phyloP scores from a whole-genome alignment of 768 basidiomycete species.

The Holtermanniella nyarrowii region DNA sequence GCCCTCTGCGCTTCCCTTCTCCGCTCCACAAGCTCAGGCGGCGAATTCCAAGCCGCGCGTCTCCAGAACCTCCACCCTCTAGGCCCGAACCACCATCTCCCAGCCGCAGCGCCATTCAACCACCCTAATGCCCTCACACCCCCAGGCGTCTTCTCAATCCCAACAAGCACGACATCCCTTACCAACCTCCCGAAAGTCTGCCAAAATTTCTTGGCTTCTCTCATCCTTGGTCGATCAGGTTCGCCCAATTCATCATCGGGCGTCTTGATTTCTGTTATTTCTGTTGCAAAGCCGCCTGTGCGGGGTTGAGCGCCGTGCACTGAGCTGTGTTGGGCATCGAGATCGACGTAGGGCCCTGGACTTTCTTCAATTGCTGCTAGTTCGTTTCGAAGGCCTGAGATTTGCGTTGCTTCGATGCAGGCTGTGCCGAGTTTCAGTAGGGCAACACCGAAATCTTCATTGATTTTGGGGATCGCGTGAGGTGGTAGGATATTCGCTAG shows the following conservation, averaged over 20 bases:
- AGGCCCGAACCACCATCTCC: conserved; percentile 34
- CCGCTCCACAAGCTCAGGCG: neutral
- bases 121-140: conserved; percentile 8
- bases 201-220: conserved; percentile 20
- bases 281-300: conserved; percentile 22
- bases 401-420: conserved; percentile 32
- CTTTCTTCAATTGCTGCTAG: conserved; percentile 17
- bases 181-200: conserved; percentile 1
- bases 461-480: conserved; percentile 20
- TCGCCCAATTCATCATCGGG: neutral
- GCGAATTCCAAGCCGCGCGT: conserved; percentile 21
- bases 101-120: conserved; percentile 2
- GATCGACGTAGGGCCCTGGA: conserved; percentile 20
- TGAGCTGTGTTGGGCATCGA: conserved; percentile 11
- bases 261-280: conserved; percentile 29
- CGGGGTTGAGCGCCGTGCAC: conserved; percentile 5
- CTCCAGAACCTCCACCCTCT: conserved; percentile 28
- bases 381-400: conserved; percentile 30
- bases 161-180: conserved; percentile 4
- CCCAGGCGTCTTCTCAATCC: conserved; percentile 14
- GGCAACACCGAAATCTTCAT: conserved; percentile 33
- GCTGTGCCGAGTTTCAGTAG: conserved; percentile 33
- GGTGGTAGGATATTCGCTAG: conserved; percentile 26
- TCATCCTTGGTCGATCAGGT: neutral
- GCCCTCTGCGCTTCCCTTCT: neutral